Evolutionary conservation across 345 rosid species (phyloP).

Genomic region (Triadica sebifera): DNA sequence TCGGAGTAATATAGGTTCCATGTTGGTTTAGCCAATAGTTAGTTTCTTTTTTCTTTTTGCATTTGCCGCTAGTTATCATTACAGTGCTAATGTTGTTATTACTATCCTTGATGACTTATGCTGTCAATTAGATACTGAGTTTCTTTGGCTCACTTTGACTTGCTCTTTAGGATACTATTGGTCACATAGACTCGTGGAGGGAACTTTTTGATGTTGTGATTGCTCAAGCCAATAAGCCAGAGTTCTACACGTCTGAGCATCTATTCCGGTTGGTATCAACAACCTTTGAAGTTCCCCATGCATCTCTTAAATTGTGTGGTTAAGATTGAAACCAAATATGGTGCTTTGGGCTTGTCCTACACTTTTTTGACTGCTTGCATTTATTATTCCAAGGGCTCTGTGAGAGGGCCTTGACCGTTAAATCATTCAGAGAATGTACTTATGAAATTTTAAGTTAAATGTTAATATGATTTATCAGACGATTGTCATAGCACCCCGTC

Average conservation of each 20-base stretch:
- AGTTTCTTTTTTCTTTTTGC: background rate
- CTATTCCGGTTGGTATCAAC: conserved; percentile 71
- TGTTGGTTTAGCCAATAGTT: background rate
- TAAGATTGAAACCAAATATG: background rate
- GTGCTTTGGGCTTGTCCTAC: background rate
- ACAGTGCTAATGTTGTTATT: background rate
- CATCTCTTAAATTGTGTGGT: background rate
- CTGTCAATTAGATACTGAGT: background rate
- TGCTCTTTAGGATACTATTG: conserved; percentile 61
- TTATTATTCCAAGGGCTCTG: background rate
- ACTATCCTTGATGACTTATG: background rate
- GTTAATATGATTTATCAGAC: background rate
- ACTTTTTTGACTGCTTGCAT: background rate
- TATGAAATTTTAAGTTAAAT: background rate
- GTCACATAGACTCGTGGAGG: conserved; percentile 69
- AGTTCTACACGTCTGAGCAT: conserved; percentile 85
- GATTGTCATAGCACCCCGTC: background rate
- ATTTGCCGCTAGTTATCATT: background rate
- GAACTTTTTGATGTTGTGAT: conserved; percentile 96
- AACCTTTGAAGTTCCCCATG: no score
- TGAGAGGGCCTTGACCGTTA: background rate
- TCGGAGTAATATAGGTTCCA: no score
- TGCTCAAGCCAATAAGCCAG: conserved; percentile 95
- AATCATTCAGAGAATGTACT: background rate
- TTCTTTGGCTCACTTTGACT: conserved; percentile 17